Percentiles rank a stretch among this genome's conserved stretches.
Evolutionary conservation across 768 basidiomycete genomes (phyloP).

Genomic region (Boletus rufocinnamomeus): DNA sequence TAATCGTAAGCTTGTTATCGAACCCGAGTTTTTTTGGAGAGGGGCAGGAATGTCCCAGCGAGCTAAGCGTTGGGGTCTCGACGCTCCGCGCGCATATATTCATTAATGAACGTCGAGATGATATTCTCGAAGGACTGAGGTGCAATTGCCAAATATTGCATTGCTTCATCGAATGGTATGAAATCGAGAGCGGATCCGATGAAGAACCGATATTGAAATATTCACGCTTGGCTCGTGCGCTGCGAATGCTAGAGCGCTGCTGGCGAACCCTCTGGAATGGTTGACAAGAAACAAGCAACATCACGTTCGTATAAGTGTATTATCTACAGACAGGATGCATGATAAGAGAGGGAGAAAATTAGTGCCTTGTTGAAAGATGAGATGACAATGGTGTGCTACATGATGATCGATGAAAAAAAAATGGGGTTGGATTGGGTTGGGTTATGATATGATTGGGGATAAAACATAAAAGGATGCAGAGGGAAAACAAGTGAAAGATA

Average conservation of each 20-base stretch:
- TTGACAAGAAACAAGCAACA: not conserved
- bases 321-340: not conserved
- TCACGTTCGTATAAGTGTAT: not conserved
- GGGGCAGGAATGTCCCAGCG: not conserved
- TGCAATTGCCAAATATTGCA: no score
- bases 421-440: not conserved
- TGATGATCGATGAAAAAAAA: not conserved
- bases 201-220: not conserved
- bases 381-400: not conserved
- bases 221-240: no score
- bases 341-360: not conserved
- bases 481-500: not conserved
- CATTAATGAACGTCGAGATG: constrained; percentile 12
- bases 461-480: constrained; percentile 5
- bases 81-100: not conserved
- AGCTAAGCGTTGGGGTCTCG: not conserved
- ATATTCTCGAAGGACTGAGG: not conserved
- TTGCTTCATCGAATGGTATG: not conserved
- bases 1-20: not conserved
- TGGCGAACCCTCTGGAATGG: not conserved
- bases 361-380: not conserved
- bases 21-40: not conserved
- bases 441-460: not conserved
- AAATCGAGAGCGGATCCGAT: constrained; percentile 3
- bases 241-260: not conserved